A percentile compares a stretch with the other conserved stretches of the same genome.
Conservation (phyloP, 768 basidiomycete genomes). For the Mycena crocata region DNA sequence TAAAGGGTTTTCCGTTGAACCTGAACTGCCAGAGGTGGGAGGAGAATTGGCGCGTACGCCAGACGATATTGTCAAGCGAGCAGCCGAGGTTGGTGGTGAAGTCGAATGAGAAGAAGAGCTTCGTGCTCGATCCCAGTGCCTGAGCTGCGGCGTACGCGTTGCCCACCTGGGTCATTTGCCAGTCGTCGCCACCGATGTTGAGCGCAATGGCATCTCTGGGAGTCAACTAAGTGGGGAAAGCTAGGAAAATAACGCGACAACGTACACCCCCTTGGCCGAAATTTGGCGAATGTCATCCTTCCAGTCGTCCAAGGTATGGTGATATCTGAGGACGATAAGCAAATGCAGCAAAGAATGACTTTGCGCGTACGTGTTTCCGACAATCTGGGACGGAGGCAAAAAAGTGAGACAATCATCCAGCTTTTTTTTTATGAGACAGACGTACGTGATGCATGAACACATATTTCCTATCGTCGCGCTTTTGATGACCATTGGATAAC, state of each 20-base stretch:
- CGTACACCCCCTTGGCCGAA: slow-evolving; percentile 55
- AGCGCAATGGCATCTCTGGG: slow-evolving; percentile 69
- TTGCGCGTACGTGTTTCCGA: slow-evolving; percentile 60
- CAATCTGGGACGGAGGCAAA: slow-evolving; percentile 46
- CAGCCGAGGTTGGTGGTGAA: slow-evolving; percentile 62
- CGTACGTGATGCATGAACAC: slow-evolving; percentile 66
- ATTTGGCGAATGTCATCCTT: slow-evolving; percentile 55
- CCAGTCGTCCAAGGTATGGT: slow-evolving; percentile 55
- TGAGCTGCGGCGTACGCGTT: slow-evolving; percentile 65
- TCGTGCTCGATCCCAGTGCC: slow-evolving; percentile 54
- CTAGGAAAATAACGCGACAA: slow-evolving; percentile 5
- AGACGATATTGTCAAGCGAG: slow-evolving; percentile 53
- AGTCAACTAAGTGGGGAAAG: slow-evolving; percentile 38
- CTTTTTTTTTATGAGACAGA: slow-evolving; percentile 14
- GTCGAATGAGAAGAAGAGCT: slow-evolving; percentile 70
- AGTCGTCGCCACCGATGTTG: slow-evolving; percentile 68
- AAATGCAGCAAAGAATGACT: neutral
- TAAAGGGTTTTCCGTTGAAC: slow-evolving; percentile 63
- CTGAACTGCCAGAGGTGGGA: slow-evolving; percentile 61
- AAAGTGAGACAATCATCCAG: too few relatives aligned
- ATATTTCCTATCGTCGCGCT: slow-evolving; percentile 58
- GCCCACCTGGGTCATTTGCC: slow-evolving; percentile 60
- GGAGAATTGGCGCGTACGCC: slow-evolving; percentile 49
- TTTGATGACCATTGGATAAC: slow-evolving; percentile 39
- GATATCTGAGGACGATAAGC: slow-evolving; percentile 44